Evolutionary conservation across 805 yeast genomes (phyloP).

Genomic region (Jamesozyma jinghongensis): DNA sequence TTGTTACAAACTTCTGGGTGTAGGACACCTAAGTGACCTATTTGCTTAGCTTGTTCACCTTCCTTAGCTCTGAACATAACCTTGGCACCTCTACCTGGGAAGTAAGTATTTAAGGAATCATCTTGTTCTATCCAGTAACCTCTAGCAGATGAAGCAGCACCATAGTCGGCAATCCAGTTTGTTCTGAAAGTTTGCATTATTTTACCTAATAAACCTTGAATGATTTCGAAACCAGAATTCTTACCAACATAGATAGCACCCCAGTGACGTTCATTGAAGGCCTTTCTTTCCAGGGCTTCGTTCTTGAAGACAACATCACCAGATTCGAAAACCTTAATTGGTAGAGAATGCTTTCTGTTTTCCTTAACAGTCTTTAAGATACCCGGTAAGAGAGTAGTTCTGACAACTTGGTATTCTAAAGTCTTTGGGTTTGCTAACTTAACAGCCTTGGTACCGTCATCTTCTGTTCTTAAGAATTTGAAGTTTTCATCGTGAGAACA

Average conservation of each 20-base stretch:
- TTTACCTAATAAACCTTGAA: conserved; percentile 91
- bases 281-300: conserved; percentile 71
- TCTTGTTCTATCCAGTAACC: conserved; percentile 85
- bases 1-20: conserved; percentile 87
- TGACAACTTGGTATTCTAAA: conserved; percentile 91
- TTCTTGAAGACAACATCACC: conserved; percentile 92
- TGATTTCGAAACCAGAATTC: conserved; percentile 86
- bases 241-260: conserved; percentile 91
- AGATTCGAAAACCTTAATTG: conserved; percentile 88
- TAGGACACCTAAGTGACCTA: conserved; percentile 87
- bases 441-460: conserved; percentile 73
- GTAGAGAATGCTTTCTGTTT: conserved; percentile 90
- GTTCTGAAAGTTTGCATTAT: conserved; percentile 94
- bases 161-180: conserved; percentile 57
- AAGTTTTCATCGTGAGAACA: conserved; percentile 97
- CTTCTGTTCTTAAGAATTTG: conserved; percentile 65
- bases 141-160: conserved; percentile 42
- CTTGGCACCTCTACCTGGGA: conserved; percentile 97
- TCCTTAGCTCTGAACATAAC: conserved; percentile 61
- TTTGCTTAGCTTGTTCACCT: conserved; percentile 45
- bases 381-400: conserved; percentile 92
- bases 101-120: conserved; percentile 57
- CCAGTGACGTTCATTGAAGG: conserved; percentile 90
- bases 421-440: conserved; percentile 95
- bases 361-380: conserved; percentile 89